These are phyloP conservation scores for Candida boleticola DNA, from an alignment of 805 yeast genomes.

Conservation along the genomic window DNA sequence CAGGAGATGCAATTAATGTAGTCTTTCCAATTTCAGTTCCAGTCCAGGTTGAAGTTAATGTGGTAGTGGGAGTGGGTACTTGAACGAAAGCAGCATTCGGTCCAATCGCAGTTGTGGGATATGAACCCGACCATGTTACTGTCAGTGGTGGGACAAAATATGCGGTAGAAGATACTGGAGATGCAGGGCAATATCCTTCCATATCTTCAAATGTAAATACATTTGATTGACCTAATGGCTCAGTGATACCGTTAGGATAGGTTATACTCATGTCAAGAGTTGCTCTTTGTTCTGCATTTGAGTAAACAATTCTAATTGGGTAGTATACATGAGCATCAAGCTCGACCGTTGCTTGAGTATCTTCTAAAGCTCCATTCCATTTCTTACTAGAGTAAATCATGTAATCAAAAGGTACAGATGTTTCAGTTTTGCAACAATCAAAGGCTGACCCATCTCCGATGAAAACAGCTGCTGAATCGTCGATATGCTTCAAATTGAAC, in stretches of 20 bases:
- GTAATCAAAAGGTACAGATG: not conserved
- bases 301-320: slow-evolving; percentile 17
- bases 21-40: slow-evolving; percentile 2
- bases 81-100: slow-evolving; percentile 9
- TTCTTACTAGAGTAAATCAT: not conserved
- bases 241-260: slow-evolving; percentile 13
- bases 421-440: slow-evolving; percentile 27
- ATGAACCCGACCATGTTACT: slow-evolving; percentile 3
- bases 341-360: not conserved
- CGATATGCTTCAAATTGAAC: slow-evolving; percentile 18
- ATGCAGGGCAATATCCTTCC: slow-evolving; percentile 8
- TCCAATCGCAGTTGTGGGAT: slow-evolving; percentile 8
- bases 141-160: slow-evolving; percentile 1
- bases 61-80: not conserved
- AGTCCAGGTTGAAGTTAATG: not conserved
- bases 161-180: slow-evolving; percentile 1
- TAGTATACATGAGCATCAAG: slow-evolving; percentile 8
- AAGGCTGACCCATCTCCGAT: slow-evolving; percentile 27
- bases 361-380: not conserved
- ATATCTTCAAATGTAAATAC: slow-evolving; percentile 1
- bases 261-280: slow-evolving; percentile 13
- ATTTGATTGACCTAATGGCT: not conserved
- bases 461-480: slow-evolving; percentile 29
- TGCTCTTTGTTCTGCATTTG: slow-evolving; percentile 15
- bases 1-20: not conserved